Percentiles rank a stretch among this genome's conserved stretches.
Conservation (phyloP, 2,329 filamentous ascomycete genomes). For the Esteya vermicola region DNA sequence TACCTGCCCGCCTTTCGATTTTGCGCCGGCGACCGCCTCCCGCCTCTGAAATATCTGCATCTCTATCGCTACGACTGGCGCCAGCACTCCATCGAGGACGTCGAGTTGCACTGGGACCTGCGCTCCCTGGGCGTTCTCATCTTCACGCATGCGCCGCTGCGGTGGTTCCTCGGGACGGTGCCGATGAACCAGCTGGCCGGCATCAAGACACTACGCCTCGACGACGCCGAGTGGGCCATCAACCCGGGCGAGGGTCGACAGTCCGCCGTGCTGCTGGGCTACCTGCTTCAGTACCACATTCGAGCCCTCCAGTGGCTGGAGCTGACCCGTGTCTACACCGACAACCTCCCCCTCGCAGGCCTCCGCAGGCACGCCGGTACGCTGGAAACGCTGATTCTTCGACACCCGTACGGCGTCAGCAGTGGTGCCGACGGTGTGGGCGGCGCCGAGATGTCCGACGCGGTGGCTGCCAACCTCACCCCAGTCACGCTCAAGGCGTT, state of each 20-base stretch:
- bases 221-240: constrained; percentile 27
- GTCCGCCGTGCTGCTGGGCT: constrained; percentile 23
- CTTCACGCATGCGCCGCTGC: constrained; percentile 28
- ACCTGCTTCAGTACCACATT: constrained; percentile 23
- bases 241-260: constrained; percentile 21
- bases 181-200: constrained; percentile 19
- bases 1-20: constrained; percentile 30
- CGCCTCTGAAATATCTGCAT: constrained; percentile 24
- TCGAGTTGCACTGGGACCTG: constrained; percentile 30
- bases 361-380: constrained; percentile 23
- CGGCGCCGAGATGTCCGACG: background rate
- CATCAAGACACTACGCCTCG: constrained; percentile 24
- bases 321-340: constrained; percentile 24
- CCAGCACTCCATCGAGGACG: constrained; percentile 22
- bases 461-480: background rate
- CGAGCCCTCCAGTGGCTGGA: constrained; percentile 21
- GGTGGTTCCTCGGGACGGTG: constrained; percentile 28
- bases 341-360: constrained; percentile 24
- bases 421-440: background rate
- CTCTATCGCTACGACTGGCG: constrained; percentile 34
- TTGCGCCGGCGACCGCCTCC: constrained; percentile 23
- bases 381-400: constrained; percentile 24
- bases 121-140: constrained; percentile 25
- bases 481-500: background rate
- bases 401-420: constrained; percentile 17